phyloP scores from a whole-genome alignment of 2,329 filamentous ascomycete genomes.

The Pseudocercospora cruenta region DNA sequence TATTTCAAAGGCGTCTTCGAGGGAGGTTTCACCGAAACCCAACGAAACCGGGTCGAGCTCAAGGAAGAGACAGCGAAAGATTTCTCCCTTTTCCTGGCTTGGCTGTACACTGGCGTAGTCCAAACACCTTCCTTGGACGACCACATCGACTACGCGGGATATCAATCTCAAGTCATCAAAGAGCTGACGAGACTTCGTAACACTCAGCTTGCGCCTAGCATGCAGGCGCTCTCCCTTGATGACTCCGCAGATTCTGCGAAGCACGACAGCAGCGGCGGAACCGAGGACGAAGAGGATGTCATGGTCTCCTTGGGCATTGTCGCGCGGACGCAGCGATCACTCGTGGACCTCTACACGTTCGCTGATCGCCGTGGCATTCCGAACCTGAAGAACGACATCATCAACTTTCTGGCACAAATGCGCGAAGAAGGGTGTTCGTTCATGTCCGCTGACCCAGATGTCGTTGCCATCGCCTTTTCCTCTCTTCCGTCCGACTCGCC shows the following conservation, averaged over 20 bases:
- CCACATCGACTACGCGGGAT: background rate
- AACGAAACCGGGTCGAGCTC: background rate
- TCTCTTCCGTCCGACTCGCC: background rate
- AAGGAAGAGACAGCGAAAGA: background rate
- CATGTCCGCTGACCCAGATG: background rate
- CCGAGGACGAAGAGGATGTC: background rate
- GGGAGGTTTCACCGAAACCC: background rate
- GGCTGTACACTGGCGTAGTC: background rate
- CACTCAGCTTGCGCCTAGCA: background rate
- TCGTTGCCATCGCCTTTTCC: background rate
- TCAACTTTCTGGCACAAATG: background rate
- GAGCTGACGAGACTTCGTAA: background rate
- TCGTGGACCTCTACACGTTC: background rate
- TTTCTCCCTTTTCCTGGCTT: conserved; percentile 1
- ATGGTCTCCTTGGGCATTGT: background rate
- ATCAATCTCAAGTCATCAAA: background rate
- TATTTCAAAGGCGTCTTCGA: background rate
- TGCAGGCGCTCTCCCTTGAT: background rate
- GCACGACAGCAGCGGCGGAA: too few relatives aligned
- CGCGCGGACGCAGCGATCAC: background rate
- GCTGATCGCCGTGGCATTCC: background rate
- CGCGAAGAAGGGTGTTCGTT: background rate
- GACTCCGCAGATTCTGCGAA: background rate
- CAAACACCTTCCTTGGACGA: background rate
- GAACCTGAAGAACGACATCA: background rate